A percentile compares a stretch with the other conserved stretches of the same genome.
phyloP scores from a whole-genome alignment of 129 eudicot species.

The Escallonia herrerae region DNA sequence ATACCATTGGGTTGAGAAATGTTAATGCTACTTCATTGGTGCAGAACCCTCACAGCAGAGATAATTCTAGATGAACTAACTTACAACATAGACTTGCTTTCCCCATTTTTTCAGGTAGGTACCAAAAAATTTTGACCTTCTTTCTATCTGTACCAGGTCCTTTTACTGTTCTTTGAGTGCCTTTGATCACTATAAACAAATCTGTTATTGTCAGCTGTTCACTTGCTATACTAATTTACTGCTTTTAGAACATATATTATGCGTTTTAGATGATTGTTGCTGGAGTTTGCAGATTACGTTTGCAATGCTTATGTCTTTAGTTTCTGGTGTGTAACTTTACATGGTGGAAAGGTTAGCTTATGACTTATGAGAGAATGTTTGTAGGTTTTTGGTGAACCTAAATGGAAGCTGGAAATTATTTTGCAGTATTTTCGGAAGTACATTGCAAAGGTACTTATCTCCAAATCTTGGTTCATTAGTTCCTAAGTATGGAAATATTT shows the following conservation, averaged over 20 bases:
- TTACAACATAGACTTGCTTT: conserved; percentile 44
- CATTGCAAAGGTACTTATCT: conserved; percentile 56
- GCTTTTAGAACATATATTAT: background rate
- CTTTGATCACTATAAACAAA: background rate
- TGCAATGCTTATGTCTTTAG: background rate
- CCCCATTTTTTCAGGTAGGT: conserved; percentile 70
- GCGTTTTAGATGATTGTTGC: background rate
- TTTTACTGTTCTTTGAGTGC: background rate
- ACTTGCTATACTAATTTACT: background rate
- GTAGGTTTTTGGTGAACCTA: conserved; percentile 69
- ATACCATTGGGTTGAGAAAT: background rate
- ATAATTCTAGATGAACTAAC: conserved; percentile 75
- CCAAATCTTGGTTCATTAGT: too few species aligned
- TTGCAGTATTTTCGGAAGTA: conserved; percentile 71
- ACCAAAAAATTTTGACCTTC: background rate
- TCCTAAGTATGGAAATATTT: too few species aligned
- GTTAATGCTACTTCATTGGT: conserved; percentile 12
- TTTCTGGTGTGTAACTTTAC: conserved; percentile 1
- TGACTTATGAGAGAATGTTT: conserved; percentile 8
- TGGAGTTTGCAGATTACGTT: background rate
- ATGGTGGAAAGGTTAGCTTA: background rate
- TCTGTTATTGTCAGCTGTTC: background rate
- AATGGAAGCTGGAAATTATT: conserved; percentile 65
- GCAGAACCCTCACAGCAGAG: conserved; percentile 69
- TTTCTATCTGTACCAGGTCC: background rate